Evolutionary conservation across 129 eudicot species (phyloP).

Genomic region (Glebionis coronaria): DNA sequence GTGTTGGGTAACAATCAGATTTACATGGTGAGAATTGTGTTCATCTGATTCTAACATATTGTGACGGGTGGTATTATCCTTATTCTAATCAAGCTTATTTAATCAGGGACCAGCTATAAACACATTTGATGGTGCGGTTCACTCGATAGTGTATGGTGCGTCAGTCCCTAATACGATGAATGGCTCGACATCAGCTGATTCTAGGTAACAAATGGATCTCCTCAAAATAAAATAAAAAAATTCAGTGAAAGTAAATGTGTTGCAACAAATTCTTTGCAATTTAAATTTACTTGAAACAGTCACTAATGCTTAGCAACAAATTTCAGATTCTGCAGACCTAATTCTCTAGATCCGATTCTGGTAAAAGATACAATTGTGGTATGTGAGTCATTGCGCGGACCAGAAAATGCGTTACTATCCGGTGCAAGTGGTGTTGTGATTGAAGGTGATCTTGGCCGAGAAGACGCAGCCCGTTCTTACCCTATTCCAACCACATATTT

Average conservation of each 20-base stretch:
- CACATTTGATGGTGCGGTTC: constrained; percentile 34
- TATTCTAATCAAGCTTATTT: too few relatives aligned
- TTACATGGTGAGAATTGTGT: constrained; percentile 25
- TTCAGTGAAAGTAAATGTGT: too few relatives aligned
- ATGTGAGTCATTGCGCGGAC: constrained; percentile 23
- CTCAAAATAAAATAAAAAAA: too few relatives aligned
- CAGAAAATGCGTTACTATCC: constrained; percentile 7
- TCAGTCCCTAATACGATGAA: constrained; percentile 38
- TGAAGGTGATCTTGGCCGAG: constrained; percentile 25
- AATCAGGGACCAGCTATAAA: constrained; percentile 37
- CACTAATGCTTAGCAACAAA: not conserved
- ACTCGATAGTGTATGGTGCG: constrained; percentile 36
- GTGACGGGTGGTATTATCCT: not conserved
- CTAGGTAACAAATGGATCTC: constrained; percentile 28
- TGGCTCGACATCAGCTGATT: constrained; percentile 27
- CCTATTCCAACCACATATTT: constrained; percentile 36
- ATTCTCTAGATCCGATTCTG: constrained; percentile 27
- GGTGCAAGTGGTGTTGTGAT: constrained; percentile 36
- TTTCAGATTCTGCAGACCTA: constrained; percentile 27
- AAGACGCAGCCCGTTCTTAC: constrained; percentile 27
- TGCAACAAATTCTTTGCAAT: too few relatives aligned
- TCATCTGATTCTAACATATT: not conserved
- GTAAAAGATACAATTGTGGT: constrained; percentile 35
- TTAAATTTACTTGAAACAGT: not conserved
- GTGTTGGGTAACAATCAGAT: constrained; percentile 41